Evolutionary conservation across 768 basidiomycete genomes (phyloP).

Genomic region (Hebeloma cylindrosporum): DNA sequence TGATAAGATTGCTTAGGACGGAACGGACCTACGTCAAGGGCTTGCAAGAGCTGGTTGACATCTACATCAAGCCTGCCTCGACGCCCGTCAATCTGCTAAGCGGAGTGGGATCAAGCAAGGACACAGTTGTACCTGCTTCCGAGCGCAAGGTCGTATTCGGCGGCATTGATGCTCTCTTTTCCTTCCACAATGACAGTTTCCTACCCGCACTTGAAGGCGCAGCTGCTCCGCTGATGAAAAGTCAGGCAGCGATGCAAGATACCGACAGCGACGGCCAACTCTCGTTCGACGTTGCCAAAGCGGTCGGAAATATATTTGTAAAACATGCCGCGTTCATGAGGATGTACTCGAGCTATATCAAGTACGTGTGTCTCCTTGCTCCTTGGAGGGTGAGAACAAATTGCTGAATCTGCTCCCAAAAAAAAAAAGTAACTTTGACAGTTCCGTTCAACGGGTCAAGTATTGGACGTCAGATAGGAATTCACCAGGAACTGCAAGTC

Average conservation of each 20-base stretch:
- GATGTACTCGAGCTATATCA: constrained; percentile 99
- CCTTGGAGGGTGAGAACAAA: background rate
- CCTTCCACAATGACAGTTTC: constrained; percentile 92
- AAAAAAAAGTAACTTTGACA: constrained; percentile 82
- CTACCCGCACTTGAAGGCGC: constrained; percentile 86
- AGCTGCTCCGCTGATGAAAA: constrained; percentile 63
- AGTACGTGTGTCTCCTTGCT: constrained; percentile 45
- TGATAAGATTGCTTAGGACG: constrained; percentile 54
- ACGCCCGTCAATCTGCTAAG: constrained; percentile 69
- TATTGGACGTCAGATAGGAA: constrained; percentile 73
- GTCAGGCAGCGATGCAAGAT: constrained; percentile 42
- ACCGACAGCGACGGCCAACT: constrained; percentile 71
- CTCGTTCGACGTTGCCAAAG: constrained; percentile 72
- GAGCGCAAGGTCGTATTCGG: constrained; percentile 93
- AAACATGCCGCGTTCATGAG: constrained; percentile 97
- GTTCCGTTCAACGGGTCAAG: constrained; percentile 83
- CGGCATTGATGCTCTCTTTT: constrained; percentile 84
- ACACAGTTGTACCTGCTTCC: constrained; percentile 78
- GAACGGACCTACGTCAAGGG: constrained; percentile 94
- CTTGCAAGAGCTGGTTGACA: constrained; percentile 90
- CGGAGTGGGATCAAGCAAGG: constrained; percentile 70
- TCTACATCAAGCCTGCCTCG: constrained; percentile 88
- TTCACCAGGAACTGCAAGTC: constrained; percentile 35
- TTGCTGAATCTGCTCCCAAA: constrained; percentile 3
- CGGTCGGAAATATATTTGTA: constrained; percentile 86